Evolutionary conservation across 1,284 basidiomycete genomes (phyloP), one percentile per base, ranked within the genome.

Genomic region (Exobasidium cylindrosporum): DNA sequence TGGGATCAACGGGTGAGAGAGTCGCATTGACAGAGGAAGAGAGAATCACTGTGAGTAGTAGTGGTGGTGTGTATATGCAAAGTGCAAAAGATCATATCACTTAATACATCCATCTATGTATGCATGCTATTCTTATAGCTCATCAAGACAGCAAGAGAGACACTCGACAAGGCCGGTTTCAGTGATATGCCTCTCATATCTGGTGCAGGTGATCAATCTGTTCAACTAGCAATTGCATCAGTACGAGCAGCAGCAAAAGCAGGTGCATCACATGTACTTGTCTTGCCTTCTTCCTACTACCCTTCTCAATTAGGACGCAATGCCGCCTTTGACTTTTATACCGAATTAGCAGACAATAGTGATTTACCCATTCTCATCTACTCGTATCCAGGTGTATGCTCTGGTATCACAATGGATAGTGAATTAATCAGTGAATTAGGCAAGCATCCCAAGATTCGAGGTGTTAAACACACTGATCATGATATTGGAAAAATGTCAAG

Each of bases 401-500:
- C 35, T 43, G 35, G 35, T n/a, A 43, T 43, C n/a, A n/a, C n/a
- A n/a, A 43, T 43, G 10, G 35, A 43, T 43, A 43, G 35, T 43
- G 35, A 43, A 43, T 10, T n/a, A n/a, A n/a, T 43, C 10, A 43
- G 10, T 10, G n/a, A 43, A n/a, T n/a, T 43, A 10, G 10, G 10
- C n/a, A 10, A 10, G 10, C n/a, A 10, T 10, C 35, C 35, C 10
- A 43, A 43, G 10, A 43, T 43, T 10, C n/a, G 35, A 10, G 35
- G 35, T 43, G n/a, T 43, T 10, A 43, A 43, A 43, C 35, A 43
- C n/a, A 43, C 35, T 10, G 35, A 43, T 43, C 35, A 43, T 43
- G 35, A 43, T 43, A 43, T 43, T 43, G 35, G 35, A 43, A 43
- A 43, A n/a, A 43, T 43, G 35, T 43, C 35, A 43, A 43, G 35